Conservation (phyloP, 2,329 filamentous ascomycete species). For the Fusarium sp. region DNA sequence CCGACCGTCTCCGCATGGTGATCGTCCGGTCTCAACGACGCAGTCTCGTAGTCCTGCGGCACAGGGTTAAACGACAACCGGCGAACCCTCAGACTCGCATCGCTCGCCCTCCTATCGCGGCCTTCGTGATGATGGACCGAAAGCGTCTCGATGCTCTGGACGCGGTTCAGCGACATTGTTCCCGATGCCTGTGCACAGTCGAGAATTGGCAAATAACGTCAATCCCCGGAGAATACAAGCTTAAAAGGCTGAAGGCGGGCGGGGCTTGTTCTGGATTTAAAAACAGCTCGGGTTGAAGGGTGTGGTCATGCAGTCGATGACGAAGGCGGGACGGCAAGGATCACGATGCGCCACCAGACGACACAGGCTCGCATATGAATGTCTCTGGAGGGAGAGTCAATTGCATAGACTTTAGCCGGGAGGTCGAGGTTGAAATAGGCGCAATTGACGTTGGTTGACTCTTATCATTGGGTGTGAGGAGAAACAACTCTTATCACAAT, state of each 20-base stretch:
- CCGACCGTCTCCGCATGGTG: slow-evolving; percentile 57
- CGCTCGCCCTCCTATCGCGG: slow-evolving; percentile 53
- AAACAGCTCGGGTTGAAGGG: slow-evolving; percentile 6
- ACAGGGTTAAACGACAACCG: slow-evolving; percentile 67
- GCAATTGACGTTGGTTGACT: neutral
- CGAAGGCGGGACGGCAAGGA: slow-evolving; percentile 31
- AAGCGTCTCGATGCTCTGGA: slow-evolving; percentile 66
- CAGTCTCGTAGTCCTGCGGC: slow-evolving; percentile 63
- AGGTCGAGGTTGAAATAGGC: slow-evolving; percentile 9
- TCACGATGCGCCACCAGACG: slow-evolving; percentile 27
- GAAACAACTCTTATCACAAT: neutral
- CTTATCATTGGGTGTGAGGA: neutral
- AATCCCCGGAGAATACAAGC: neutral
- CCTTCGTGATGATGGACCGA: slow-evolving; percentile 45
- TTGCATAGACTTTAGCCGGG: slow-evolving; percentile 4
- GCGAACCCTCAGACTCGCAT: slow-evolving; percentile 59
- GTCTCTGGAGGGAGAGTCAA: slow-evolving; percentile 13
- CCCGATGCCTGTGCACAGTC: neutral
- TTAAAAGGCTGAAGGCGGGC: neutral
- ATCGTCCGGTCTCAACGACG: slow-evolving; percentile 53
- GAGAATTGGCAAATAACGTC: neutral
- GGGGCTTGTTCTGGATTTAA: slow-evolving; percentile 7
- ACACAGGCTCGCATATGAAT: slow-evolving; percentile 13
- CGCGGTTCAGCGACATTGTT: slow-evolving; percentile 64
- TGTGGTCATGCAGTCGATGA: slow-evolving; percentile 27